Conservation (phyloP, 2,329 filamentous ascomycete species). For the Clarireedia monteithiana region DNA sequence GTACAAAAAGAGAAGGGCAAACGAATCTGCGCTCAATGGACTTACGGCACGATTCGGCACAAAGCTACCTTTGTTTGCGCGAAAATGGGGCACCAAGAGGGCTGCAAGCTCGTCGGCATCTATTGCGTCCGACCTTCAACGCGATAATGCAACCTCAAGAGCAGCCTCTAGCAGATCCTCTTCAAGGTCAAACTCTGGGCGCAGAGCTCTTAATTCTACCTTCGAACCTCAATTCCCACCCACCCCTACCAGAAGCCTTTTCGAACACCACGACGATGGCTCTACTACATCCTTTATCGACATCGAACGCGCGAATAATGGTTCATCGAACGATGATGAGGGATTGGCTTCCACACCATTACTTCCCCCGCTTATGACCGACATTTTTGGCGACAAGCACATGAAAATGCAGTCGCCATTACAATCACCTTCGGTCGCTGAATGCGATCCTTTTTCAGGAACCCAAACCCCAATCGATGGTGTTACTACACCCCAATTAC, state of each 20-base stretch:
- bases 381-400: constrained; percentile 37
- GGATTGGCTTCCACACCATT: constrained; percentile 73
- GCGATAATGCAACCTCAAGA: constrained; percentile 37
- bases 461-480: constrained; percentile 38
- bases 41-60: constrained; percentile 59
- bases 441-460: constrained; percentile 34
- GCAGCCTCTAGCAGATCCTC: constrained; percentile 71
- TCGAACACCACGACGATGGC: constrained; percentile 47
- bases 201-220: constrained; percentile 36
- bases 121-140: constrained; percentile 17
- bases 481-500: constrained; percentile 36
- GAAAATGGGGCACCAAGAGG: constrained; percentile 46
- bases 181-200: constrained; percentile 59
- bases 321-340: constrained; percentile 45
- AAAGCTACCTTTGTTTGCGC: constrained; percentile 45
- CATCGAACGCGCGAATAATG: constrained; percentile 43
- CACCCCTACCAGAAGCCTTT: constrained; percentile 56
- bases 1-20: constrained; percentile 49
- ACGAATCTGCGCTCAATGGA: constrained; percentile 52
- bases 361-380: constrained; percentile 69
- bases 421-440: constrained; percentile 73
- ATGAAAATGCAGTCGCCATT: constrained; percentile 68
- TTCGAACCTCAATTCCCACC: constrained; percentile 47
- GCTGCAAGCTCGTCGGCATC: constrained; percentile 23
- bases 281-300: constrained; percentile 39